Base-by-base conservation (phyloP, 1,284 basidiomycete species). In the Lignosus rhinocerotis region DNA sequence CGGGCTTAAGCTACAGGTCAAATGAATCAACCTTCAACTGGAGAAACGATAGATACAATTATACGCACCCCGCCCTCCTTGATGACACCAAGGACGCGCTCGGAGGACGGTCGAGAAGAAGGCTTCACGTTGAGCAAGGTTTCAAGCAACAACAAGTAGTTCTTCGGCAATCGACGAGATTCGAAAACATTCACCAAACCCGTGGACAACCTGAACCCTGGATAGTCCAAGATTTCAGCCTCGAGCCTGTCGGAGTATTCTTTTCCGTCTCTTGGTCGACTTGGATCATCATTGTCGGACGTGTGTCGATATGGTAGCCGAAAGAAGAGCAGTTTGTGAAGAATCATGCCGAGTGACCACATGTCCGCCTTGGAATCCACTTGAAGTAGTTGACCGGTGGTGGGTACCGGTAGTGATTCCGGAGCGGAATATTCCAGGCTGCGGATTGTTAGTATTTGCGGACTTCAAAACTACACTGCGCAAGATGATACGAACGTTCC, bases 301-400 rank as follows among this genome's bases (percentile, higher is more conserved):
- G 89, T 86, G 63, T 89, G 84, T 19, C 77, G 79, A 67, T 93
- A 96, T 0, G 93, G 93, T 19, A 94, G 72, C 33, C 83, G 82
- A 73, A 98, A 93, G 75, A 96, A 98, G 1, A 96, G 75, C 58
- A 97, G 81, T 69, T 94, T 94, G 76, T 97, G 87, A 11, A 98
- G 78, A 44, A 98, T 90, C 90, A 98, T 94, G 17, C 94, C 94
- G 14, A 92, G 78, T 6, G 88, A 89, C 90, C 90, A 92, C 86
- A 92, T 91, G 67, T 92, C 90, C n/a, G 88, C 86, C 66, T 95
- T 95, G 0, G 92, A 93, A 66, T 93, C 90, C 1, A 94, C 81
- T 54, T 92, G 87, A 8, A 77, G 77, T 19, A 93, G 81, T 21
- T 80, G 71, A 0, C 93, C 92, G 0, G 85, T 87, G 16, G 76